Evolutionary conservation across 495 filamentous ascomycete species (phyloP).

Genomic region (Trichoderma erinaceum): DNA sequence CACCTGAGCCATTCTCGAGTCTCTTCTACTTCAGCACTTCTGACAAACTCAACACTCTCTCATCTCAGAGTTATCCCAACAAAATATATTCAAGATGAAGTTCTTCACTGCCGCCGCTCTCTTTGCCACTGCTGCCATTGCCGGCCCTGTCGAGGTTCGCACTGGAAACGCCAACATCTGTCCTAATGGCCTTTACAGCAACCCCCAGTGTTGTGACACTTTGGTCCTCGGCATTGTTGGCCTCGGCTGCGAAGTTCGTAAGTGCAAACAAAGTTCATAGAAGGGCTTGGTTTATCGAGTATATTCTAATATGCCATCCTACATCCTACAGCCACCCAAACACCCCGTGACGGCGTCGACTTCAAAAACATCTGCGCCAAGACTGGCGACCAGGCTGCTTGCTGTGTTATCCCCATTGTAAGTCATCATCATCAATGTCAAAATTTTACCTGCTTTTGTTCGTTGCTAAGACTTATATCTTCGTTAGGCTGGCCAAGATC

Average conservation of each 20-base stretch:
- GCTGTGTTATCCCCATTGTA: constrained; percentile 13
- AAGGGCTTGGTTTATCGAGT: not conserved
- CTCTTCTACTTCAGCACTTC: too few relatives aligned
- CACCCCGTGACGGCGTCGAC: not conserved
- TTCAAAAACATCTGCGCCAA: not conserved
- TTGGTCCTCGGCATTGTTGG: not conserved
- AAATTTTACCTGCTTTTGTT: not conserved
- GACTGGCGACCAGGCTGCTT: not conserved
- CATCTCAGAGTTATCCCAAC: not conserved
- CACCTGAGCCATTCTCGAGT: too few relatives aligned
- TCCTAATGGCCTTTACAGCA: constrained; percentile 2
- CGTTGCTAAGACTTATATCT: not conserved
- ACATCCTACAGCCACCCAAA: not conserved
- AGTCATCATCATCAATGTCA: not conserved
- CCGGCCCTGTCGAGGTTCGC: not conserved
- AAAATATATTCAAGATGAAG: not conserved
- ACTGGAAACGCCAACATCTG: not conserved
- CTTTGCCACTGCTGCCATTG: not conserved
- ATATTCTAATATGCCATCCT: not conserved
- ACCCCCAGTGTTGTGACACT: not conserved
- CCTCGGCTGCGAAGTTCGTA: not conserved
- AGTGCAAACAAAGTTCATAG: not conserved
- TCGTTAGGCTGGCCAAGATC: not conserved
- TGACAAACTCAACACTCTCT: too few relatives aligned
- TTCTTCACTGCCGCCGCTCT: not conserved